Evolutionary conservation across 2,329 filamentous ascomycete genomes (phyloP), one percentile per base, ranked within the genome.

Genomic region (Atkinsonella hypoxylon): DNA sequence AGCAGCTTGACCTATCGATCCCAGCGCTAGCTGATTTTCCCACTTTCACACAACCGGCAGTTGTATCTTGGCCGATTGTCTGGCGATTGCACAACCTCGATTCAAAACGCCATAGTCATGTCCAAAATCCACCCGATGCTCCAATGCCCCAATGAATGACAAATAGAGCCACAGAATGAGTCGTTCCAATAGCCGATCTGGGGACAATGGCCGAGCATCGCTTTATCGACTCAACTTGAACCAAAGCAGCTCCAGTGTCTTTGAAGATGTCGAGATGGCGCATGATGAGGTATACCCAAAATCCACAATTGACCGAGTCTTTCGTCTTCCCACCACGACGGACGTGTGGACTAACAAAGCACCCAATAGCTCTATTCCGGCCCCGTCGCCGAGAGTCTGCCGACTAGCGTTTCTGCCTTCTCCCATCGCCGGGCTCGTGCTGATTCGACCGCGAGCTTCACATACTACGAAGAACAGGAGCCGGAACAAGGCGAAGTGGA

Each of bases 201-300:
- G 43, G 13, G 45, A 46, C 13, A 47, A 47, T 41, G 46, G 38
- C 15, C 47, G 31, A 40, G 26, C 53, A 34, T 44, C 54, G 11
- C 47, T 54, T 17, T 87, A 88, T 66, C 74, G 83, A 49, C 74
- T 84, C 50, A 75, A 75, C 57, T 85, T 83, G 48, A 87, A 87
- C 61, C 74, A 82, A 60, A 89, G 85, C 69, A 81, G 77, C 67
- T 75, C 83, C 36, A 95, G 88, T 68, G 83, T 96, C 58, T 84
- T 95, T 59, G 89, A 89, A 58, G 89, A 95, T 67, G 90, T 97
- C n/a, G 91, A 96, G 66, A 97, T 98, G 93, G 91, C 93, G 18
- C 89, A 94, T 48, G 88, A 95, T 65, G 91, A 97, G 79, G 87
- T 49, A 51, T 17, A 13, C 26, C 18, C n/a, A 40, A 17, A 18